Evolutionary conservation across 108 stramenopile species (phyloP).

Genomic region (Pseudonitzschia delicatissima): DNA sequence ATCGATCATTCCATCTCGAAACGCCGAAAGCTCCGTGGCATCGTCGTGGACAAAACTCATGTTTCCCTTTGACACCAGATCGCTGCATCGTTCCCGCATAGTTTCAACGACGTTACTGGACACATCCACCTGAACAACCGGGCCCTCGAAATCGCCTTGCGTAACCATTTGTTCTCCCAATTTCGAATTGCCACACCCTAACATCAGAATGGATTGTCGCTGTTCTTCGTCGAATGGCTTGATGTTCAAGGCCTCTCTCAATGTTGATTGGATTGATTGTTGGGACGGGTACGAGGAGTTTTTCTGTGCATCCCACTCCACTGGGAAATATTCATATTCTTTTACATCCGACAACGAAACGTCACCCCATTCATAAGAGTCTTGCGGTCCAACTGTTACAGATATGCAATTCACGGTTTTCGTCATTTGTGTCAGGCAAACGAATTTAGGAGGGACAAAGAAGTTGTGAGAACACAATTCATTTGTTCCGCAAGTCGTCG

Average conservation of each 20-base stretch:
- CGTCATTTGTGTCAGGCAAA: background rate
- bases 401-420: background rate
- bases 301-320: constrained; percentile 18
- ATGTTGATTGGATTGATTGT: constrained; percentile 25
- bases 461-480: background rate
- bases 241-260: constrained; percentile 39
- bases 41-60: constrained; percentile 62
- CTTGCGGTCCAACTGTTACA: constrained; percentile 43
- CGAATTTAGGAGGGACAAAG: no score
- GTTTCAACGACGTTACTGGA: constrained; percentile 50
- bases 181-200: constrained; percentile 79
- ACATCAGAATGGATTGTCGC: constrained; percentile 52
- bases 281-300: background rate
- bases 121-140: constrained; percentile 67
- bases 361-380: constrained; percentile 76
- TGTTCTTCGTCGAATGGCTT: constrained; percentile 12
- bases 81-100: constrained; percentile 50
- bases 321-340: constrained; percentile 27
- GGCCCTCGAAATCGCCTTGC: constrained; percentile 34
- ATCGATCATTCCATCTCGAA: constrained; percentile 50
- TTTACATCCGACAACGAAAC: constrained; percentile 36
- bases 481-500: no score
- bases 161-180: constrained; percentile 70
- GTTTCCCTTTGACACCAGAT: constrained; percentile 33
- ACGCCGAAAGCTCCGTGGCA: constrained; percentile 62